Base-by-base conservation (phyloP, 257 asterid genomes). In the Eustoma russellianum region DNA sequence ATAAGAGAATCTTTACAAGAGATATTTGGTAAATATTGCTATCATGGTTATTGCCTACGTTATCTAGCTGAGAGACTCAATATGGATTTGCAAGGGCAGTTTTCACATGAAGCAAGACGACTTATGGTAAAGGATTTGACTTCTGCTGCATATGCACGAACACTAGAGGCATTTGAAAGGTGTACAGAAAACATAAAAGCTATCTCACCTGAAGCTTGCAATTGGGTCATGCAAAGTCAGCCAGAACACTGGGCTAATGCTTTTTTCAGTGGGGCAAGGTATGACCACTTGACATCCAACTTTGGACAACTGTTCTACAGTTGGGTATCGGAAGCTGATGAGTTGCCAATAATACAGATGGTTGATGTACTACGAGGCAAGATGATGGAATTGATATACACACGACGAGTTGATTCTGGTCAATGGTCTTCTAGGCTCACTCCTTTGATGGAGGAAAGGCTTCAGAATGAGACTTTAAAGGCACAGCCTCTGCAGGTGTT, bases 71-170 rank as follows among this genome's bases (percentile, higher is more conserved):
- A 91, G 80, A 91, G 84, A 72, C 93, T 91, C 38, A 87, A 86
- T 61, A 87, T 80, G 62, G 98, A 87, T 68, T 73, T 91, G 49
- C 81, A 85, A 73, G 98, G 95, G 18, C 94, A 78, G 68, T 86
- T 84, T 73, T 92, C 98, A 55, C 96, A 92, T 59, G 98, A 92
- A 75, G 98, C 98, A 7, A 87, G 98, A 41, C 93, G 96, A 44
- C 90, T 92, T 53, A 77, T 92, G 98, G 82, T 82, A 70, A 93
- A 92, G 63, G 98, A 92, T 80, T 73, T 92, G 63, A 77, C 80
- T 53, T 83, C 93, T 51, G 97, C 98, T 77, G 98, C 98, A 34
- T 70, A 72, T 55, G 94, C 95, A 18, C 78, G 86, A 51, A 87
- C 81, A 67, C 77, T 69, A 12, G 97, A 85, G 50, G 82, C 49